Evolutionary conservation across 305 asterid genomes (phyloP), one percentile per base, ranked within the genome.

Genomic region (Coffea humblotiana): DNA sequence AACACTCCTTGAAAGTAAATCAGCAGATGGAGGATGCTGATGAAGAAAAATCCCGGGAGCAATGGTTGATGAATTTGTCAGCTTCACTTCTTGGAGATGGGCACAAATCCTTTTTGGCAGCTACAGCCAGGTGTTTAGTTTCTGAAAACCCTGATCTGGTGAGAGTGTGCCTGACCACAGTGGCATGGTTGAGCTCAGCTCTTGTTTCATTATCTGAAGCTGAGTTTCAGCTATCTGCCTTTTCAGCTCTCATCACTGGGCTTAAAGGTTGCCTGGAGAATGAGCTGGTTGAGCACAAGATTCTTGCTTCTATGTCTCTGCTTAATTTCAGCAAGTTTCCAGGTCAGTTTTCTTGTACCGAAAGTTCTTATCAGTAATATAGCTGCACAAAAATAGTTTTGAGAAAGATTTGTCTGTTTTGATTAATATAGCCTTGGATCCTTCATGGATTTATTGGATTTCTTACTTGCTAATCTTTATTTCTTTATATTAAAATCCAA

Each of bases 131-230:
- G 83, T 94, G 96, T 76, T 85, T 92, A 84, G 84, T 82, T 76
- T 87, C 82, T 16, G 96, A 89, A 65, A 85, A 82, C 72, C 82
- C 86, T 5, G 88, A 85, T 65, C 69, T 92, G 88, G 93, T 86
- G 52, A 80, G 95, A 67, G 97, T 91, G 27, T 88, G 96, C 79
- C 83, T 91, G 67, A 90, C 90, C 48, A 92, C 96, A 1, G 89
- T 87, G 69, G 95, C 92, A 49, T 94, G 98, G 97, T 35, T 94
- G 83, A 94, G 95, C 86, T 88, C 88, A 60, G 86, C 92, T 4
- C 87, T 92, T 14, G 85, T 87, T 80, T 89, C 88, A 60, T 82
- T 80, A n/a, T 74, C 88, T 0, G 87, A 85, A 58, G 74, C 89
- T 12, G 87, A 82, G 73, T 79, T 83, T 82, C 92, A 91, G 86